Evolutionary conservation across 73 alveolate species (phyloP), one percentile per base, ranked within the genome.

Genomic region (Paramecium octaurelia): DNA sequence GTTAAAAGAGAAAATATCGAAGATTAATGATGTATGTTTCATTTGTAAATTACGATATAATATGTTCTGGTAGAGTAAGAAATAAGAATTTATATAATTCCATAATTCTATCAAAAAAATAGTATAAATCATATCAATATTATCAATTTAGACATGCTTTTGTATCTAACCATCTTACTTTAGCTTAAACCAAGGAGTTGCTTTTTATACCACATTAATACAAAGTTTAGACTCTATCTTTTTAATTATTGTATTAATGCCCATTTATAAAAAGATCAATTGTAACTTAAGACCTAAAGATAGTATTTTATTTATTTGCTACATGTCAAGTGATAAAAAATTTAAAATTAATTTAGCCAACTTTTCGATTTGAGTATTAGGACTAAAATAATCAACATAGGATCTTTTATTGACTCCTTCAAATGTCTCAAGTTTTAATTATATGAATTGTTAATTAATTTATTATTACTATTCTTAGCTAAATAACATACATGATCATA

Each of bases 1-100:
- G 93, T 95, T 24, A 93, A 93, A 69, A 91, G 99, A 93, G 95
- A 96, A 70, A 92, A 92, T 58, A 96, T 96, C 40, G 87, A 73
- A 73, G 87, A 73, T 73, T 73, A 73, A 73, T 73, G 87, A 73
- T 73, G 92, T 23, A 83, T 73, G 0, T n/a, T 54, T 54, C 69
- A 54, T 54, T 54, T 54, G 69, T 54, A 54, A 54, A 54, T n/a
- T 54, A 16, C 18, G 69, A 27, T 54, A 54, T 54, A 54, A 18
- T 54, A 54, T 0, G 27, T 27, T 27, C 31, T 27, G 31, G 31
- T 27, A 27, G 31, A 1, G 31, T 27, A 27, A 0, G 6, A 54
- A 14, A 24, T 11, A 83, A 48, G 60, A 1, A 48, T 48, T 6
- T 48, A 40, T 57, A 20, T 48, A 11, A 14, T 48, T 2, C 4